Base-by-base conservation (phyloP, 495 filamentous ascomycete species). In the Mytilinidion resinicola region DNA sequence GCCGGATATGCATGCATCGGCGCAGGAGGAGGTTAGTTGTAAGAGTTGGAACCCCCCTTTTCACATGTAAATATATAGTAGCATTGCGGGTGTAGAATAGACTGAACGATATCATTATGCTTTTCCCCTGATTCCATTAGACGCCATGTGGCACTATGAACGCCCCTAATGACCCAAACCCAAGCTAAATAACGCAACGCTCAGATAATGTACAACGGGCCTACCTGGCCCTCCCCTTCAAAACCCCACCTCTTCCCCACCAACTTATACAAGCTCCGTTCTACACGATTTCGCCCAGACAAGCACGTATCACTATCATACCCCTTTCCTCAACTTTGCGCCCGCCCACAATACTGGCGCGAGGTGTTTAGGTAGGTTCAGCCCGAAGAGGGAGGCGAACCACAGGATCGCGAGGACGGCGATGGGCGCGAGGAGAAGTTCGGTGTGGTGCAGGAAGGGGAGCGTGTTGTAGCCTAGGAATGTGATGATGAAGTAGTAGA, bases 401-500 rank as follows among this genome's bases (percentile, higher is more conserved):
- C 85, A 89, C 25, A 87, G 57, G 12, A 87, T 72, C 3, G 75
- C 77, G 39, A 85, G 78, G 8, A 85, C 70, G 30, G 84, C 71
- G 20, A 85, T 79, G 0, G 85, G 86, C 25, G 81, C 72, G 38
- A 89, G 72, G 37, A 89, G 76, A 15, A 88, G 73, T 70, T 89
- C 85, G 1, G 86, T 89, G 56, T 88, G 85, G 66, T 86, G 82
- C 51, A 89, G 69, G 68, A 89, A 89, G 1, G 85, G 86, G 17
- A 89, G 73, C 15, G 85, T 84, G 64, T 88, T 89, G 67, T 89
- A 89, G 21, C 86, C 86, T 51, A 89, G 71, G 70, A 89, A 89
- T 19, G 81, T 86, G 62, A 89, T 86, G 55, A 87, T 79, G 55
- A 79, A 83, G 67, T 88, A 88, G 68, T 88, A 88, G 15, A 77